Base-by-base conservation (phyloP, 108 stramenopile genomes). In the Nitzschia sp. region DNA sequence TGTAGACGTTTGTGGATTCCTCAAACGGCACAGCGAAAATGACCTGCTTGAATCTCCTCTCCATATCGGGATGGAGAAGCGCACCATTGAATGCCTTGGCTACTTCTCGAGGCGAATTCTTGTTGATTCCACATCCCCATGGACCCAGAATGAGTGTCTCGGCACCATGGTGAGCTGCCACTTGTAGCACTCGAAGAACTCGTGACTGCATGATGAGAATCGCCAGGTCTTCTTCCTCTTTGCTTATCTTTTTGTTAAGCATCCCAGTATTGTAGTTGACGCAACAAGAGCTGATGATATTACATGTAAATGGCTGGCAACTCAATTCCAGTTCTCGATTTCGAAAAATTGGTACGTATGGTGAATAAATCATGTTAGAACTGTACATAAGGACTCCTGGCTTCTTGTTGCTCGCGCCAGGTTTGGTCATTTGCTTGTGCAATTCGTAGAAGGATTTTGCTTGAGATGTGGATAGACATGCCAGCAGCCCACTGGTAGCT, bases 81-180 rank as follows among this genome's bases (percentile, higher is more conserved):
- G 79, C 72, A 23, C 68, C 79, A 46, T 69, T 71, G 50, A 83
- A 83, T 0, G 79, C 76, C 30, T 53, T 46, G 6, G 80, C 80
- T n/a, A 85, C 80, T 72, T 79, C 76, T 53, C 53, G 29, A 23
- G 84, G 84, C 59, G 81, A 80, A 44, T 85, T 85, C 22, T 79
- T 79, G 32, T 78, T 78, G 13, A 85, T 80, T 17, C 84, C 84
- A 29, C 84, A 85, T 5, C 84, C 84, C 64, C 81, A 85, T n/a
- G 84, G 80, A n/a, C 80, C 78, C n/a, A 85, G 50, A 21, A 85
- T 74, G 46, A 85, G 55, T 2, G 38, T 69, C 17, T 41, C 41
- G 17, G 23, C 23, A 9, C 58, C 58, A 45, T 59, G 26, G 8
- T 59, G 44, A 5, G 8, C 26, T 6, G 69, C 69, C 35, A 69